These are phyloP conservation scores for Goffeauzyma gilvescens DNA, from an alignment of 768 basidiomycete species.

Conservation along the genomic window DNA sequence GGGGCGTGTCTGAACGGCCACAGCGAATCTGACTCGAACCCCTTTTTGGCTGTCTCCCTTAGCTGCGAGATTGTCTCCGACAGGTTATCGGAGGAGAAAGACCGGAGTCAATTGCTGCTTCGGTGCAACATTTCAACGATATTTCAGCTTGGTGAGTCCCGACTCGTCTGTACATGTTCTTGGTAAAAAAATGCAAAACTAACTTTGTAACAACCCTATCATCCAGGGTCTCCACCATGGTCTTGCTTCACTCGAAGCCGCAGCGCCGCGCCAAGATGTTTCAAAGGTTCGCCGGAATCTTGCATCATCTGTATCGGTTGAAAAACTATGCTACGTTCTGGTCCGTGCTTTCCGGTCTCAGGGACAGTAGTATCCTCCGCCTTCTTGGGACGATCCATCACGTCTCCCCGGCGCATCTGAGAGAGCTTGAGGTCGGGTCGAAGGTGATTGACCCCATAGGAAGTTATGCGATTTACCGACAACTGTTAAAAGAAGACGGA, in stretches of 20 bases:
- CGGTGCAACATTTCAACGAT: constrained; percentile 61
- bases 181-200: not conserved
- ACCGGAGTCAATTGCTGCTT: constrained; percentile 50
- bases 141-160: constrained; percentile 54
- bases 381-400: constrained; percentile 52
- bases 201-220: constrained; percentile 3
- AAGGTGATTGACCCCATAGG: constrained; percentile 62
- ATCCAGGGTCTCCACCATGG: constrained; percentile 68
- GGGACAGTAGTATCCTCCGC: constrained; percentile 57
- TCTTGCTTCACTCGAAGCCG: constrained; percentile 66
- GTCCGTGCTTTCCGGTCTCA: constrained; percentile 84
- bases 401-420: constrained; percentile 50
- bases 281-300: constrained; percentile 74
- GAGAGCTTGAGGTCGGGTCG: constrained; percentile 64
- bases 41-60: constrained; percentile 9
- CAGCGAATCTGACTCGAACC: not conserved
- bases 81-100: constrained; percentile 50
- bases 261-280: constrained; percentile 59
- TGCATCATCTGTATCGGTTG: constrained; percentile 52
- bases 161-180: constrained; percentile 6
- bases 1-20: not conserved
- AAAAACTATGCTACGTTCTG: constrained; percentile 89
- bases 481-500: constrained; percentile 52
- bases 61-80: constrained; percentile 77
- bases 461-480: constrained; percentile 74